Base-by-base conservation (phyloP, 1,284 basidiomycete genomes). In the Athelia psychrophila region DNA sequence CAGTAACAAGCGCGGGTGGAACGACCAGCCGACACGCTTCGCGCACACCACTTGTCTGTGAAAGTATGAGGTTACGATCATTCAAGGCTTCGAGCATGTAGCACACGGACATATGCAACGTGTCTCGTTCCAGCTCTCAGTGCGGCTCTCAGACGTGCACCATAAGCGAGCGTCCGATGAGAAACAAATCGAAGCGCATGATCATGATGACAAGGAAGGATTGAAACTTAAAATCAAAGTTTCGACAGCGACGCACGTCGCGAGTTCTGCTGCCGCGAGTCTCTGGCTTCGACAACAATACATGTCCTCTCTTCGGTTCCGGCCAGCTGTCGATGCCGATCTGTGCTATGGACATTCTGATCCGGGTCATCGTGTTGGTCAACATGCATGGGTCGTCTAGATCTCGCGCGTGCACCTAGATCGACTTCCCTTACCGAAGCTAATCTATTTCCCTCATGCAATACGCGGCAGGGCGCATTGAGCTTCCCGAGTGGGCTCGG, bases 21-120 rank as follows among this genome's bases (percentile, higher is more conserved):
- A 95, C 90, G 35, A 96, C 81, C 1, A 94, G 94, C 25, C 94
- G 79, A 71, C 96, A 95, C 0, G 93, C 91, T 71, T 97, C 95
- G 52, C 95, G 94, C 30, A 97, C 75, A 64, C 97, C 94, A 70
- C 88, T 91, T 20, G 91, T 92, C 81, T 87, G 71, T 18, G 59
- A 64, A 60, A 63, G 48, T 59, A 36, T 54, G 52, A 18, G 54
- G 50, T 46, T 61, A 59, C 60, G 58, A 60, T 56, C 59, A 52
- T 60, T 60, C 50, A 49, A 54, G 45, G 52, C 24, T 32, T 52
- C 40, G 54, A 38, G 40, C 35, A 55, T 51, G 13, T 22, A 46
- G 22, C 36, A 50, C 16, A 73, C 81, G 56, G 73, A 90, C 88
- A 76, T 92, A 93, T 54, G 89, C 90, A 52, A 92, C 74, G 64